Conservation (phyloP, 2,329 filamentous ascomycete species). For the Fonsecaea monophora region DNA sequence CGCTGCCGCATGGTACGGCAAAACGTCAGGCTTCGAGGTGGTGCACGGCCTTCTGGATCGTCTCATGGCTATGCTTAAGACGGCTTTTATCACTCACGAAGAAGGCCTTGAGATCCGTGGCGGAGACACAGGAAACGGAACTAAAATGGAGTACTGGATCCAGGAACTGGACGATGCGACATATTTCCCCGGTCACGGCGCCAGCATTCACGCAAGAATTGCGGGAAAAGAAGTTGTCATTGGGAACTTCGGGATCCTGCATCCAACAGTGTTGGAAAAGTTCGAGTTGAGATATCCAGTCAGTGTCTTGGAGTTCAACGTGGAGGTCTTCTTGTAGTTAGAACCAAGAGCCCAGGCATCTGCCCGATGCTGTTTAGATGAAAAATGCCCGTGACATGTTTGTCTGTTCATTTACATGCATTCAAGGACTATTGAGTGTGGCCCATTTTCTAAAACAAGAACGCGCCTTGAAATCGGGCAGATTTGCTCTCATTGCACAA, state of each 20-base stretch:
- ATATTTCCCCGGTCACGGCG: constrained; percentile 89
- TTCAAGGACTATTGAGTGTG: constrained; percentile 5
- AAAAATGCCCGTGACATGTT: constrained; percentile 9
- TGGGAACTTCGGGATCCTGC: constrained; percentile 90
- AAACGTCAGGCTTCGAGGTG: constrained; percentile 91
- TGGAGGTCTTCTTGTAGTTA: constrained; percentile 82
- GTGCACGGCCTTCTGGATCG: constrained; percentile 94
- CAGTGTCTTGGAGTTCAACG: constrained; percentile 91
- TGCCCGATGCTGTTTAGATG: neutral
- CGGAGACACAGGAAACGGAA: constrained; percentile 53
- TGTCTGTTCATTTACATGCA: constrained; percentile 4
- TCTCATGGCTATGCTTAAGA: constrained; percentile 88
- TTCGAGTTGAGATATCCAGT: constrained; percentile 93
- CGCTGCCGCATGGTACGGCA: constrained; percentile 94
- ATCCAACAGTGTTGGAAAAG: constrained; percentile 90
- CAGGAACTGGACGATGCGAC: constrained; percentile 89
- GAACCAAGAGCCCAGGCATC: constrained; percentile 23
- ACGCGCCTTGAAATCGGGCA: neutral
- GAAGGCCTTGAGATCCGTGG: constrained; percentile 66
- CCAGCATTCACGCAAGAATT: constrained; percentile 79
- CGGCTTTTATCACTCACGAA: constrained; percentile 77
- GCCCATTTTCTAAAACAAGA: neutral
- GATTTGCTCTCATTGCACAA: constrained; percentile 1
- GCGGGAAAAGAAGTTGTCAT: constrained; percentile 76
- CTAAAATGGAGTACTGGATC: constrained; percentile 84